Evolutionary conservation across 257 asterid genomes (phyloP).

Genomic region (Gentiana straminea): DNA sequence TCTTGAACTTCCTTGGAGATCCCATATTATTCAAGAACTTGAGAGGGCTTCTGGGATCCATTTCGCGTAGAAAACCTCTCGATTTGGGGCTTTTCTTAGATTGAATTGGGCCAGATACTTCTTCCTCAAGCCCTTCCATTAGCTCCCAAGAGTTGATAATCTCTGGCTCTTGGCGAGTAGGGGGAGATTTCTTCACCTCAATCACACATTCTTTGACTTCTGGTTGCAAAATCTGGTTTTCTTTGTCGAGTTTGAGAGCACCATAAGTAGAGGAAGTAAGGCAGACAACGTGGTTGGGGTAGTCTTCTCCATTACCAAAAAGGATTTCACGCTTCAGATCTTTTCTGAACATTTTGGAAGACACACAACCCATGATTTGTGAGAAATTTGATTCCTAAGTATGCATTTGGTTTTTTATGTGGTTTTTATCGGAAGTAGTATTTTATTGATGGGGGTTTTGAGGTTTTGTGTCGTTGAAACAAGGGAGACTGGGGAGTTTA

Average conservation of each 20-base stretch:
- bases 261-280: slow-evolving; percentile 91
- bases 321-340: slow-evolving; percentile 31
- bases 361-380: slow-evolving; percentile 67
- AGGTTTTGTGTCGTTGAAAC: background rate
- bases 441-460: slow-evolving; percentile 4
- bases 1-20: slow-evolving; percentile 60
- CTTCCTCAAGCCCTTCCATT: slow-evolving; percentile 87
- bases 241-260: slow-evolving; percentile 55
- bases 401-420: background rate
- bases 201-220: slow-evolving; percentile 12
- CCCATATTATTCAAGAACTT: slow-evolving; percentile 59
- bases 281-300: slow-evolving; percentile 57
- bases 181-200: slow-evolving; percentile 33
- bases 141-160: slow-evolving; percentile 88
- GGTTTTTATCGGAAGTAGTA: slow-evolving; percentile 7
- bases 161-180: slow-evolving; percentile 50
- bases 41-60: slow-evolving; percentile 57
- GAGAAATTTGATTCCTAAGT: background rate
- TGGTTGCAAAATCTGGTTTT: slow-evolving; percentile 1
- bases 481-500: slow-evolving; percentile 1
- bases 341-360: slow-evolving; percentile 43
- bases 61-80: slow-evolving; percentile 23
- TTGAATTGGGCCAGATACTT: slow-evolving; percentile 16
- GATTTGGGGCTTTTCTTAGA: slow-evolving; percentile 54
- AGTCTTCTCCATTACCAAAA: slow-evolving; percentile 18